Percentiles rank a stretch among this genome's conserved stretches.
These are phyloP conservation scores for Colletotrichum sp. DNA, from an alignment of 2,329 filamentous ascomycete species.

Conservation along the genomic window DNA sequence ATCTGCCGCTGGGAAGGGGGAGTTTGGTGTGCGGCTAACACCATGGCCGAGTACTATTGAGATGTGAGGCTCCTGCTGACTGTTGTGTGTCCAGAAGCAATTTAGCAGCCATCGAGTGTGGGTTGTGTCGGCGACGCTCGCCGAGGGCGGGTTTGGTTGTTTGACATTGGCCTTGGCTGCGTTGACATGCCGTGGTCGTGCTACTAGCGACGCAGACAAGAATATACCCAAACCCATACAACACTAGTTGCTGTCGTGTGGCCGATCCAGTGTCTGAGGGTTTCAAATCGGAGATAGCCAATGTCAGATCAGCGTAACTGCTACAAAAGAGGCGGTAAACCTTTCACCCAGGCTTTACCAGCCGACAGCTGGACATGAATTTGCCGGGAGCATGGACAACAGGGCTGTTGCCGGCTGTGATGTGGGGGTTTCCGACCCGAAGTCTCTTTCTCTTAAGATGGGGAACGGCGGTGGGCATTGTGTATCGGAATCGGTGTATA, in stretches of 20 bases:
- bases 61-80: not conserved
- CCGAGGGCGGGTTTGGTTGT: not conserved
- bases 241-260: not conserved
- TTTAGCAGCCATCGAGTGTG: not conserved
- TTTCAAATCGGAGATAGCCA: not conserved
- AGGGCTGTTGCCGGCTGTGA: conserved; percentile 2
- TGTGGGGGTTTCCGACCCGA: conserved; percentile 5
- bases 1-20: not conserved
- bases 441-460: not conserved
- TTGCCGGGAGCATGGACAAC: not conserved
- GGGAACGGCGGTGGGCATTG: not conserved
- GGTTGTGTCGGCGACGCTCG: not conserved
- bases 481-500: not conserved
- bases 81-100: not conserved
- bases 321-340: not conserved
- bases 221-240: not conserved
- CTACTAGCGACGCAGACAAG: not conserved
- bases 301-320: conserved; percentile 10
- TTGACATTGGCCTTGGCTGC: conserved; percentile 1
- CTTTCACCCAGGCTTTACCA: not conserved
- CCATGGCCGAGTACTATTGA: not conserved
- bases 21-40: not conserved
- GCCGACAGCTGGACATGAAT: not conserved
- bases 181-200: not conserved
- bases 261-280: not conserved